A percentile compares a stretch with the other conserved stretches of the same genome.
Evolutionary conservation across 495 filamentous ascomycete species (phyloP).

Genomic region (Aspergillus diversus): DNA sequence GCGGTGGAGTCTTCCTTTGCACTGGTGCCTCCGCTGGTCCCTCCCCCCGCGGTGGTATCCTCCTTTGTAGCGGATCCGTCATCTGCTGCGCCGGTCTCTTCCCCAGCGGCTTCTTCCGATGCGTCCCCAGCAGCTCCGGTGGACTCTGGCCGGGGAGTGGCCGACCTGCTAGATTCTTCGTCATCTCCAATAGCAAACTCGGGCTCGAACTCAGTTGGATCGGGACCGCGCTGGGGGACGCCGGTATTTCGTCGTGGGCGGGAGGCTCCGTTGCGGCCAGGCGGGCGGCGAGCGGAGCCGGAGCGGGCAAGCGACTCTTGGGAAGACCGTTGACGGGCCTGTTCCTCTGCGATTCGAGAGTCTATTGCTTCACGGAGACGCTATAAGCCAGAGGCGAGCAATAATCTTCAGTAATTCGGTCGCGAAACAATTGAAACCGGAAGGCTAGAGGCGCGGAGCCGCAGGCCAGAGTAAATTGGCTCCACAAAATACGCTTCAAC

Average conservation of each 20-base stretch:
- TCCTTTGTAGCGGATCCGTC: constrained; percentile 32
- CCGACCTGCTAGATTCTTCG: constrained; percentile 58
- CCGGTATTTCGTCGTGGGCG: constrained; percentile 55
- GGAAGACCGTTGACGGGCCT: constrained; percentile 69
- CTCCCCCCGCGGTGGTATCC: not conserved
- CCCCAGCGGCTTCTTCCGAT: constrained; percentile 34
- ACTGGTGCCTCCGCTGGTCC: too few species aligned
- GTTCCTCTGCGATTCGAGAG: constrained; percentile 84
- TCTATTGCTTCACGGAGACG: constrained; percentile 86
- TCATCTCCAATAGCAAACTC: constrained; percentile 85
- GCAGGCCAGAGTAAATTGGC: not conserved
- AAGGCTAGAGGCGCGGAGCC: constrained; percentile 1
- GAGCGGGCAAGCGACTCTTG: constrained; percentile 54
- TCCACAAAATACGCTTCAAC: too few species aligned
- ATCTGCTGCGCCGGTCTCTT: constrained; percentile 28
- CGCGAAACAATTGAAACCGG: not conserved
- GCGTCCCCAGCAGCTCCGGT: constrained; percentile 32
- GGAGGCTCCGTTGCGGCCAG: constrained; percentile 44
- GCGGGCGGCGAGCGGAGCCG: constrained; percentile 53
- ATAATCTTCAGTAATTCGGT: not conserved
- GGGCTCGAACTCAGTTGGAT: constrained; percentile 82
- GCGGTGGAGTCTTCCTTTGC: not conserved
- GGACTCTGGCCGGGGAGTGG: constrained; percentile 52
- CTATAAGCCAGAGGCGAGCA: constrained; percentile 44
- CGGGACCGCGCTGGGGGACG: constrained; percentile 61